Percentiles rank a stretch among this genome's conserved stretches.
These are phyloP conservation scores for Venturia oleaginea DNA, from an alignment of 2,329 filamentous ascomycete genomes.

Conservation along the genomic window DNA sequence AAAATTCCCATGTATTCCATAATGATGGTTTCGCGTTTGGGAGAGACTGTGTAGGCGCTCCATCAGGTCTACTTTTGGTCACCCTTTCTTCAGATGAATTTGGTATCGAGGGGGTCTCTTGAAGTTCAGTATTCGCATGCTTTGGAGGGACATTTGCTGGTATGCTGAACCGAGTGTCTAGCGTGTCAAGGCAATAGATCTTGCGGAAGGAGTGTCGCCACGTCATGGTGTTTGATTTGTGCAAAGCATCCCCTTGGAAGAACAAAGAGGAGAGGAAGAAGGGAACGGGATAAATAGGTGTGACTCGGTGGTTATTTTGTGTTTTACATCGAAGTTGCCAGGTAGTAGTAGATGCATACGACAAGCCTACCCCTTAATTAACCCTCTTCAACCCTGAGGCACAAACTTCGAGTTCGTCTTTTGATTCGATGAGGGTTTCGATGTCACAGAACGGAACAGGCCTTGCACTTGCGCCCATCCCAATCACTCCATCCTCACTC, in stretches of 20 bases:
- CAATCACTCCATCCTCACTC: not conserved
- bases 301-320: not conserved
- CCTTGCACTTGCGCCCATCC: not conserved
- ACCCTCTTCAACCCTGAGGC: not conserved
- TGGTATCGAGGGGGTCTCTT: conserved; percentile 26
- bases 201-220: conserved; percentile 40
- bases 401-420: not conserved
- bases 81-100: conserved; percentile 18
- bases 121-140: conserved; percentile 27
- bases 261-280: not conserved
- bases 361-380: not conserved
- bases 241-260: conserved; percentile 7
- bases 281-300: not conserved
- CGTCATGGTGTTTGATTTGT: conserved; percentile 28
- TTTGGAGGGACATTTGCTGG: conserved; percentile 56
- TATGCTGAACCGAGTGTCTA: conserved; percentile 64
- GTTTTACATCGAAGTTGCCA: conserved; percentile 6
- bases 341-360: not conserved
- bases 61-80: conserved; percentile 17
- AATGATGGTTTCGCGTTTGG: conserved; percentile 51
- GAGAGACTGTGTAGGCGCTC: conserved; percentile 19
- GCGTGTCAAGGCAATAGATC: conserved; percentile 56
- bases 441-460: not conserved
- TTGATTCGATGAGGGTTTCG: not conserved
- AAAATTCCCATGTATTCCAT: conserved; percentile 86